Conservation (phyloP, 202 grass and related monocot genomes). For the Digitaria exilis region DNA sequence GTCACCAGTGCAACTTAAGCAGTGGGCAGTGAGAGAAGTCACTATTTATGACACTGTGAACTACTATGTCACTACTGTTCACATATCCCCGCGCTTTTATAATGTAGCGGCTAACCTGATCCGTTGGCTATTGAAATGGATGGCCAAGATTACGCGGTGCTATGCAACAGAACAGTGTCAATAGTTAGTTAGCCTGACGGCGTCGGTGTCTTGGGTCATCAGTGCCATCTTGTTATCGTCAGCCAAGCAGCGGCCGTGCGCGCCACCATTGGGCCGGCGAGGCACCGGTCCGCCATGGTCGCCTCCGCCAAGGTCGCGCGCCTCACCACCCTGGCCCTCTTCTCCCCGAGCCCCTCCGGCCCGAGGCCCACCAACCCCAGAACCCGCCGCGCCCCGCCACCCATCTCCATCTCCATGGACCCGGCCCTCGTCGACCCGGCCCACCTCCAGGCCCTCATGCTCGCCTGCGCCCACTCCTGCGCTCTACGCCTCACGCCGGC, state of each 20-base stretch:
- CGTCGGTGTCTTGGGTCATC: too few species aligned
- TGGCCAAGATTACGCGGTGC: too few species aligned
- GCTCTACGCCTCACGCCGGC: constrained; percentile 54
- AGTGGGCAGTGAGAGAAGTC: too few species aligned
- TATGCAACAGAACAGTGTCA: too few species aligned
- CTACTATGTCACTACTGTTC: too few species aligned
- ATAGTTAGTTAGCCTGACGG: too few species aligned
- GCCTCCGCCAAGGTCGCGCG: constrained; percentile 32
- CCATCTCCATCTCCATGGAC: constrained; percentile 81
- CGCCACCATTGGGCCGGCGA: background rate
- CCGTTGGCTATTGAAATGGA: too few species aligned
- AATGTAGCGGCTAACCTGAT: too few species aligned
- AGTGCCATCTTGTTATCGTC: background rate
- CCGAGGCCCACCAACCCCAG: constrained; percentile 28
- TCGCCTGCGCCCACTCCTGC: constrained; percentile 67
- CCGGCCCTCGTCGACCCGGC: constrained; percentile 59
- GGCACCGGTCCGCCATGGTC: constrained; percentile 27
- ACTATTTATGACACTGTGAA: too few species aligned
- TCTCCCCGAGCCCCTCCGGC: constrained; percentile 32
- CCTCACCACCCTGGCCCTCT: constrained; percentile 46
- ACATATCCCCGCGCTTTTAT: too few species aligned
- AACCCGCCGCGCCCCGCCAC: constrained; percentile 41
- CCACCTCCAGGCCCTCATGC: constrained; percentile 73
- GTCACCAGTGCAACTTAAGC: too few species aligned
- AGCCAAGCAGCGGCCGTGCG: background rate